phyloP scores from a whole-genome alignment of 805 yeast genomes.

The Cyberlindnera galapagoensis region DNA sequence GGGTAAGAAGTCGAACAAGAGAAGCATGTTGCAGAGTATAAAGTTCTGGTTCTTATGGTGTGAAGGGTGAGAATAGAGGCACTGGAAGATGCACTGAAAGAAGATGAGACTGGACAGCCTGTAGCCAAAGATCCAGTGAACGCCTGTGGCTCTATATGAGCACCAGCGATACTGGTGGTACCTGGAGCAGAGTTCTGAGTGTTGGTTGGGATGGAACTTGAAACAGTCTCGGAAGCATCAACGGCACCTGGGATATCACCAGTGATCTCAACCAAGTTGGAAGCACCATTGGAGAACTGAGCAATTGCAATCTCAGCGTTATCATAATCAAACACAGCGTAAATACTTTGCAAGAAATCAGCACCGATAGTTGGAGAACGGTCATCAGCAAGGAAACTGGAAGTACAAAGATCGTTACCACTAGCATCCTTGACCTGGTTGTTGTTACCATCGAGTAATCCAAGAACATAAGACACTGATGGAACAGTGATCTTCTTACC shows the following conservation, averaged over 20 bases:
- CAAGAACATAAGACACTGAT: slow-evolving; percentile 8
- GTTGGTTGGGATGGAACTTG: not conserved
- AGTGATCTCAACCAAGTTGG: slow-evolving; percentile 10
- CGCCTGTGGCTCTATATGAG: not conserved
- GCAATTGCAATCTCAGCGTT: slow-evolving; percentile 15
- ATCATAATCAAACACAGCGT: slow-evolving; percentile 17
- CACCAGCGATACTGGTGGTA: slow-evolving; percentile 4
- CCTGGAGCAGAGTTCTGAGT: slow-evolving; percentile 4
- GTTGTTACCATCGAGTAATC: slow-evolving; percentile 8
- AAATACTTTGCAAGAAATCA: slow-evolving; percentile 9
- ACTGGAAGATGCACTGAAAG: not conserved
- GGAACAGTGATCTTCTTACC: slow-evolving; percentile 11
- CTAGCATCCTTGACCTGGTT: slow-evolving; percentile 4
- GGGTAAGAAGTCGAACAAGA: slow-evolving; percentile 2
- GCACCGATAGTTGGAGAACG: slow-evolving; percentile 10
- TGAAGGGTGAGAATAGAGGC: not conserved
- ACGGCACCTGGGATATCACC: slow-evolving; percentile 15
- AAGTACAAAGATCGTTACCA: slow-evolving; percentile 15
- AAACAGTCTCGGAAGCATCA: slow-evolving; percentile 6
- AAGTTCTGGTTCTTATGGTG: not conserved
- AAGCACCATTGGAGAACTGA: slow-evolving; percentile 4
- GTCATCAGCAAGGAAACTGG: slow-evolving; percentile 4
- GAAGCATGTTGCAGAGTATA: slow-evolving; percentile 5
- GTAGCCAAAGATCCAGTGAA: slow-evolving; percentile 5
- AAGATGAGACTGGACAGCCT: slow-evolving; percentile 3